Percentiles rank a stretch among this genome's conserved stretches.
phyloP scores from a whole-genome alignment of 1,284 basidiomycete genomes.

The Irpex rosettiformis region DNA sequence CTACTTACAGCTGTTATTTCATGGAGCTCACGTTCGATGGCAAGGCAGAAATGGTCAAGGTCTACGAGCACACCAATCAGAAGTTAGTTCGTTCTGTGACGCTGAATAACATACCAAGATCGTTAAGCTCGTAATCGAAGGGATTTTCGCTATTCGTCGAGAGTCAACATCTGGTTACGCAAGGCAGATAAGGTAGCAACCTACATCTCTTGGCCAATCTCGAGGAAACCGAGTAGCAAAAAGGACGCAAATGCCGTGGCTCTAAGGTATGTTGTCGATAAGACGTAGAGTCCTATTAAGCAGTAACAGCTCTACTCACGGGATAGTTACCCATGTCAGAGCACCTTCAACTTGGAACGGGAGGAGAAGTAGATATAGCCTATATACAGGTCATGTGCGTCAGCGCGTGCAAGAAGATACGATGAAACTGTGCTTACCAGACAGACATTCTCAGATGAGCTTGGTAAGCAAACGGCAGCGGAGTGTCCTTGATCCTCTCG shows the following conservation, averaged over 20 bases:
- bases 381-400: neutral
- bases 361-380: neutral
- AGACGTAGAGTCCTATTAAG: too few species aligned
- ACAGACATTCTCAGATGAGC: constrained; percentile 62
- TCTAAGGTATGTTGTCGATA: constrained; percentile 18
- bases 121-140: constrained; percentile 66
- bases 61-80: constrained; percentile 31
- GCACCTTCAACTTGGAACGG: constrained; percentile 53
- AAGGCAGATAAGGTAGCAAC: constrained; percentile 18
- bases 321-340: constrained; percentile 54
- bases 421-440: constrained; percentile 54
- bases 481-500: constrained; percentile 59
- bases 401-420: constrained; percentile 56
- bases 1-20: constrained; percentile 60
- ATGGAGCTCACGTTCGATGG: constrained; percentile 59
- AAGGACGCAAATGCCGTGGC: constrained; percentile 60
- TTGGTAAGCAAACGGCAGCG: constrained; percentile 68
- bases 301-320: constrained; percentile 24
- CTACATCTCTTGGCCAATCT: constrained; percentile 68
- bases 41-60: constrained; percentile 61
- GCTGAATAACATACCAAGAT: constrained; percentile 45
- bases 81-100: constrained; percentile 1
- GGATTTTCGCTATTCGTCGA: constrained; percentile 52
- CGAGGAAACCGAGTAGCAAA: constrained; percentile 64
- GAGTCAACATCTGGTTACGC: neutral